phyloP scores from a whole-genome alignment of 331 rosid species.

The Acacia pycnantha region DNA sequence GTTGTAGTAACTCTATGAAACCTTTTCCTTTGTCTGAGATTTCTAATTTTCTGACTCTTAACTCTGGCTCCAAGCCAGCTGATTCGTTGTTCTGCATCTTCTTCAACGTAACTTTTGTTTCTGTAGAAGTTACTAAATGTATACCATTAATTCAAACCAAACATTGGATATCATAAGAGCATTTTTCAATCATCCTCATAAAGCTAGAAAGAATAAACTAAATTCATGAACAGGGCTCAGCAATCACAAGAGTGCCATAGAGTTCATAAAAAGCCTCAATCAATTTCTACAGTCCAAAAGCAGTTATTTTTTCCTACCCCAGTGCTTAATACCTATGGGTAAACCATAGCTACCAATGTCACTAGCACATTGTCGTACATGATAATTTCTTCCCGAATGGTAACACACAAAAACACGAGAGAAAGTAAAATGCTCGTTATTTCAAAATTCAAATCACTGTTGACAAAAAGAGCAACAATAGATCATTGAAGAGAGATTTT shows the following conservation, averaged over 20 bases:
- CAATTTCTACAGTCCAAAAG: not conserved
- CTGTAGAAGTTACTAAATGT: not conserved
- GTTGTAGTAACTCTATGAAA: conserved; percentile 66
- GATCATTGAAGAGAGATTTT: not conserved
- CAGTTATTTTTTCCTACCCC: not conserved
- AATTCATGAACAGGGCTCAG: not conserved
- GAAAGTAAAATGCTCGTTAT: not conserved
- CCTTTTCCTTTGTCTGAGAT: conserved; percentile 74
- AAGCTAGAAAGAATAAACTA: not conserved
- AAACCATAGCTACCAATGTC: not conserved
- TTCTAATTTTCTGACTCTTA: conserved; percentile 37
- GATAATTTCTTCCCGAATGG: not conserved
- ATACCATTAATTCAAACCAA: not conserved
- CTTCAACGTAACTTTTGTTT: not conserved
- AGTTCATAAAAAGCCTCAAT: not conserved
- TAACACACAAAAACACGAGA: not conserved
- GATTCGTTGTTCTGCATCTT: conserved; percentile 9
- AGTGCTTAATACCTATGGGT: too few relatives aligned
- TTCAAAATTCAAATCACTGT: not conserved
- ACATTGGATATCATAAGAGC: not conserved
- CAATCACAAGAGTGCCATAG: not conserved
- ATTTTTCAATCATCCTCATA: not conserved
- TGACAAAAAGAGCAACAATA: not conserved
- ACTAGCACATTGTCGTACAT: not conserved
- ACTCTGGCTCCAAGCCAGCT: not conserved